Evolutionary conservation across 495 filamentous ascomycete genomes (phyloP), one percentile per base, ranked within the genome.

Genomic region (Neurospora sp.): DNA sequence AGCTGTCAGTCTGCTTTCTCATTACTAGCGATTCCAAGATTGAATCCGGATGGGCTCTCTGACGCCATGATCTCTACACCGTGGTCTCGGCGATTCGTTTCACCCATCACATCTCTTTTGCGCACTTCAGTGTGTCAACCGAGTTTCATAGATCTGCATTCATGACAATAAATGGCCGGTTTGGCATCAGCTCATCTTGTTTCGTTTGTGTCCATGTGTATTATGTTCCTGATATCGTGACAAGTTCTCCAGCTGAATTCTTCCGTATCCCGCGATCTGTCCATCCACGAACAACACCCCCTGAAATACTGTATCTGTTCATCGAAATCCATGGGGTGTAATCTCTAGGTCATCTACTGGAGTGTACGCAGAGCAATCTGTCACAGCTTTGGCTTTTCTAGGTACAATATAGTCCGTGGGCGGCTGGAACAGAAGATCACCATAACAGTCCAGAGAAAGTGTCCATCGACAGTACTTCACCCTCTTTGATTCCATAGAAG

Each of bases 71-170:
- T 84, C 81, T 71, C 76, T 76, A 68, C 68, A 79, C 78, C 74
- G 78, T 87, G 83, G 84, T 83, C 80, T 77, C 79, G 83, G 86
- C 82, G 82, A 85, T 84, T 89, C 87, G 87, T 89, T 90, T 89
- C 88, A 86, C 87, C 84, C 87, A 82, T 79, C 71, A 79, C 77
- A 81, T 81, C 77, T 76, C 70, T 2, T 37, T 16, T 65, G 53
- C 53, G 14, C 20, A 27, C 5, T 59, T 22, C 10, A 14, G 11
- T 59, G 48, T 59, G 48, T 59, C 48, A 59, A 59, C 5, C 20
- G 11, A 22, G 14, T 18, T 37, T 65, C 14, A 65, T 65, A 65
- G 53, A 35, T 65, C 6, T 65, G 53, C 53, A 16, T 37, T 14
- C 27, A 27, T 59, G 48, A 27, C 10, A 65, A 65, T 65, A 65